Base-by-base conservation (phyloP, 1,284 basidiomycete genomes). In the Sporisorium scitamineum region DNA sequence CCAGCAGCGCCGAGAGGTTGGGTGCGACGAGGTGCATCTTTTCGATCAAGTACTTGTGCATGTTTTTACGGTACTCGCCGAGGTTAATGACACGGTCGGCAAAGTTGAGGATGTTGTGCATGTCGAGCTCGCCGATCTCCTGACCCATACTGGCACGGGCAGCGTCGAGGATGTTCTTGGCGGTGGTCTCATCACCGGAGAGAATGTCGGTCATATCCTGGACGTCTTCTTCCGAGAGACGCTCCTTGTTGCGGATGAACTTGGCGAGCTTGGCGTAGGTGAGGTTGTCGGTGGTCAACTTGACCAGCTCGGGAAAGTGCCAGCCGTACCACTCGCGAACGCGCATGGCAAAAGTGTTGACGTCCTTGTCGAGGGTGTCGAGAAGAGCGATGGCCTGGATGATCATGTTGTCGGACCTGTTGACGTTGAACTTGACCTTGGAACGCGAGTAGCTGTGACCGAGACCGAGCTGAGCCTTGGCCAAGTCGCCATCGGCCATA, bases 281-380 rank as follows among this genome's bases (percentile, higher is more conserved):
- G 61, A 96, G 88, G 87, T 97, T 99, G 89, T 99, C 96, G 76
- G 92, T 91, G 79, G 98, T 93, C 86, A 99, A 97, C 88, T 98
- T 98, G 80, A 92, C 93, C 92, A 99, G 94, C 87, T 99, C 96
- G 11, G 96, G 96, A 90, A 98, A 98, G 88, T 99, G 96, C 96
- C 96, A 99, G 26, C 96, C 96, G 85, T 98, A 99, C 96, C 96
- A 99, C 90, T 98, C 96, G 90, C 98, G 98, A 61, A 97, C 94
- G 84, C 96, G 91, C 96, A 99, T 99, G 22, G 95, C 91, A 85
- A 98, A 99, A 68, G 97, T 97, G 88, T 99, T 99, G 86, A 98
- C 94, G 88, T 99, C 96, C 88, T 99, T 99, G 91, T 99, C 96
- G 41, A 99, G 89, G 86, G 99, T 95, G 84, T 99, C 96, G 63